Percentiles rank a stretch among this genome's conserved stretches.
These are phyloP conservation scores for Trichoderma koningii DNA, from an alignment of 2,329 filamentous ascomycete species.

Conservation along the genomic window DNA sequence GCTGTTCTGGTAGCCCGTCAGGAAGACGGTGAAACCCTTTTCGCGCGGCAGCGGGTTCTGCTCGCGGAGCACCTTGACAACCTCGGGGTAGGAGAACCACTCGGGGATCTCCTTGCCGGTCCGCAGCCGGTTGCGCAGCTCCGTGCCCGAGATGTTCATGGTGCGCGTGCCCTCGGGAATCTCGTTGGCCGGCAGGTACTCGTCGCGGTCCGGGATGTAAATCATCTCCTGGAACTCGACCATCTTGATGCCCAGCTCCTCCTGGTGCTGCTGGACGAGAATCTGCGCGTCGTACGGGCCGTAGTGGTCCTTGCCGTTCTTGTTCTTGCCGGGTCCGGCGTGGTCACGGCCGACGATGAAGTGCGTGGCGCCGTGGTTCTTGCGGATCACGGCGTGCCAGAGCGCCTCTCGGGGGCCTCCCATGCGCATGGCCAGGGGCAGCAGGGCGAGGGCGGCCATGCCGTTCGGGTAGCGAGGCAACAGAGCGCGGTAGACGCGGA, in stretches of 20 bases:
- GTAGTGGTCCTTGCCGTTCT: conserved; percentile 94
- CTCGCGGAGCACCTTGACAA: conserved; percentile 93
- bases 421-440: conserved; percentile 98
- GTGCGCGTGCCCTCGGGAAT: conserved; percentile 82
- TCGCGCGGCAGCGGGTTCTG: conserved; percentile 87
- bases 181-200: conserved; percentile 92
- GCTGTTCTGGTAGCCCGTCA: conserved; percentile 94
- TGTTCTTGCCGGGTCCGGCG: conserved; percentile 97
- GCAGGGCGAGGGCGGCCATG: conserved; percentile 94
- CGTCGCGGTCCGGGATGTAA: conserved; percentile 94
- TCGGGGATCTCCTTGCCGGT: conserved; percentile 94
- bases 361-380: conserved; percentile 98
- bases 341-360: conserved; percentile 99
- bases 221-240: conserved; percentile 99
- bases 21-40: conserved; percentile 98
- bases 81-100: conserved; percentile 99
- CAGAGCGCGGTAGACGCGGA: conserved; percentile 97
- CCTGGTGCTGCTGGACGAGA: conserved; percentile 92
- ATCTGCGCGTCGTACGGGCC: conserved; percentile 97
- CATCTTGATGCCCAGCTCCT: conserved; percentile 97
- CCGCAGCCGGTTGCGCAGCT: conserved; percentile 87
- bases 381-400: conserved; percentile 99
- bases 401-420: conserved; percentile 96
- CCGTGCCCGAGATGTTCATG: conserved; percentile 82
- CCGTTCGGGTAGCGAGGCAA: conserved; percentile 97